A percentile compares a stretch with the other conserved stretches of the same genome.
Conservation (phyloP, 106 monocot species). For the Iris macrosiphon region DNA sequence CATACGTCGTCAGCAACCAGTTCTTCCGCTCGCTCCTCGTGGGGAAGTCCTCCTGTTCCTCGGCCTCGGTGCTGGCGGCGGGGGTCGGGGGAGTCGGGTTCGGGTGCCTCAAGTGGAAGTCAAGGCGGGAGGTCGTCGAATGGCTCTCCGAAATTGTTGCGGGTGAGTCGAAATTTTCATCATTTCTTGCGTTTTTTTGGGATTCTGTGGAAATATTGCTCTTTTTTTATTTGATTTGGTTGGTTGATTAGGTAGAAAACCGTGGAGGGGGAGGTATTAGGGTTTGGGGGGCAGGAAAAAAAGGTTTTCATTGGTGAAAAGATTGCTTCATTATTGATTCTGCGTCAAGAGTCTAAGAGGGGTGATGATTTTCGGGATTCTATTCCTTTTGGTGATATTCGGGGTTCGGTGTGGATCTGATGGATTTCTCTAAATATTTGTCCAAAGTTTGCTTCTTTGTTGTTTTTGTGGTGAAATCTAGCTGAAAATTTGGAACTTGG, state of each 20-base stretch:
- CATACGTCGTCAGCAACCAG: slow-evolving; percentile 30
- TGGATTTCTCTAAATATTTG: neutral
- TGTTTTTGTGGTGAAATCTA: too few relatives aligned
- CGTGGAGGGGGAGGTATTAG: neutral
- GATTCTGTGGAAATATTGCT: neutral
- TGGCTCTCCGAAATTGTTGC: slow-evolving; percentile 73
- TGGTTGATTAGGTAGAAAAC: too few relatives aligned
- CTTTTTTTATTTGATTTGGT: too few relatives aligned
- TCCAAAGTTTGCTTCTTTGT: neutral
- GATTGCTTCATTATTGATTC: neutral
- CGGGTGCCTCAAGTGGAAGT: slow-evolving; percentile 44
- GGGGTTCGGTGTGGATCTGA: neutral
- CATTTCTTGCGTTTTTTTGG: neutral
- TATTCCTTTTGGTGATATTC: neutral
- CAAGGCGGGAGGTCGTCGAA: slow-evolving; percentile 83
- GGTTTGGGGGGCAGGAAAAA: neutral
- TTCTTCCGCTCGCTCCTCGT: slow-evolving; percentile 17
- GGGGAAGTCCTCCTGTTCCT: neutral
- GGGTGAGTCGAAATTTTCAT: slow-evolving; percentile 26
- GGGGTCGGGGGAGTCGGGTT: neutral
- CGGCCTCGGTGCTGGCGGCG: neutral
- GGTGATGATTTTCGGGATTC: neutral
- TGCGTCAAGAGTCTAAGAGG: too few relatives aligned
- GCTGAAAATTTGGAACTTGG: too few relatives aligned
- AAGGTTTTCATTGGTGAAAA: neutral